Evolutionary conservation across 75 land plant genomes (phyloP).

Genomic region (Larix kaempferi): DNA sequence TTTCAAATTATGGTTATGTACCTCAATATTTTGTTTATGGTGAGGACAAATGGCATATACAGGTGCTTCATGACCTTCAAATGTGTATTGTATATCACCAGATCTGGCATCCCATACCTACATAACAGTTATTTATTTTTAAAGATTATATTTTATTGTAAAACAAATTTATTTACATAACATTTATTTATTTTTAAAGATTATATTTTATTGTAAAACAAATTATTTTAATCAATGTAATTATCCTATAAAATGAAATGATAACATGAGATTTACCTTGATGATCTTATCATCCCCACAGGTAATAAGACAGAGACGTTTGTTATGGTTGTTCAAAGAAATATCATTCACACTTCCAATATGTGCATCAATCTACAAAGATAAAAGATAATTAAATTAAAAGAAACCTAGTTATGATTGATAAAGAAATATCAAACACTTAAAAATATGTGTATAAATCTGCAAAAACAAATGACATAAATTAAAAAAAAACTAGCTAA

Average conservation of each 20-base stretch:
- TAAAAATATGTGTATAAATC: not conserved
- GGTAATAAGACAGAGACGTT: conserved; percentile 53
- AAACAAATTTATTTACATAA: no score
- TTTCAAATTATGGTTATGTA: no score
- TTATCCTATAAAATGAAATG: no score
- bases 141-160: no score
- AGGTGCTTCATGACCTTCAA: conserved; percentile 47
- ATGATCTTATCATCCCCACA: conserved; percentile 81
- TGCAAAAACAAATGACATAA: no score
- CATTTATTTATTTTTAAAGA: no score
- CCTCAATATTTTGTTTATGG: conserved; percentile 34
- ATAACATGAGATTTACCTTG: conserved; percentile 31
- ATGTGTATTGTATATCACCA: conserved; percentile 31
- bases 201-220: no score
- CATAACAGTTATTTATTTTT: no score
- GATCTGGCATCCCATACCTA: conserved; percentile 38
- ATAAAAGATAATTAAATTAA: no score
- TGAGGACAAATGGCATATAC: conserved; percentile 38
- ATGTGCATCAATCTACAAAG: conserved; percentile 70
- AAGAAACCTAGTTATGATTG: not conserved
- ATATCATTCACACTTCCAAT: conserved; percentile 73
- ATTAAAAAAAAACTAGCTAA: no score
- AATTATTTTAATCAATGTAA: no score
- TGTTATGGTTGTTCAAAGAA: conserved; percentile 62
- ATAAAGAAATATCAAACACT: not conserved